These are phyloP conservation scores for Acer negundo DNA, from an alignment of 345 rosid species.

Conservation along the genomic window DNA sequence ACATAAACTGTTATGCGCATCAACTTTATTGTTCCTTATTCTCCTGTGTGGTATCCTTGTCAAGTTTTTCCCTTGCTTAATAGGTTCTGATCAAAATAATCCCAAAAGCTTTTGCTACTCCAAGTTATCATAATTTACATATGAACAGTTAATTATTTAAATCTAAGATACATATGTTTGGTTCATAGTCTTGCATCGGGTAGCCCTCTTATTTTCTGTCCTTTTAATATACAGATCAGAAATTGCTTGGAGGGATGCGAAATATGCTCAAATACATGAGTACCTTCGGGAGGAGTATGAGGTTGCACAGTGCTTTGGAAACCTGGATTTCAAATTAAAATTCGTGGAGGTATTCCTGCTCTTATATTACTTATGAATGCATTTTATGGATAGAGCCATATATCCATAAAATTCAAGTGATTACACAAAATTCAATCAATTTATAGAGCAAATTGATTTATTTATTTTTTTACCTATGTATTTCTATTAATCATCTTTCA, in stretches of 20 bases:
- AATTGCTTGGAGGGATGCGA: conserved; percentile 97
- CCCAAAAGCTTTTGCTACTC: background rate
- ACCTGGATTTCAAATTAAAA: conserved; percentile 81
- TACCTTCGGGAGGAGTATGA: conserved; percentile 92
- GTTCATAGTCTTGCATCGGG: background rate
- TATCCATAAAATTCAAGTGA: too few relatives aligned
- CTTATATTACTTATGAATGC: background rate
- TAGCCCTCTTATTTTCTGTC: conserved; percentile 1
- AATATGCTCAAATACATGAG: conserved; percentile 86
- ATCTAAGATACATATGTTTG: background rate
- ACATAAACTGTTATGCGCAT: background rate
- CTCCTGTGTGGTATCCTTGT: background rate
- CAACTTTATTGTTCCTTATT: background rate
- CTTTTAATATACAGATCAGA: conserved; percentile 61
- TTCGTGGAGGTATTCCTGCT: conserved; percentile 72
- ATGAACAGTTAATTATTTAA: background rate
- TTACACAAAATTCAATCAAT: background rate
- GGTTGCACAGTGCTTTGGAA: conserved; percentile 88
- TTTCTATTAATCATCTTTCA: background rate
- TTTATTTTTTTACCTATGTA: background rate
- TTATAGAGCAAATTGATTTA: background rate
- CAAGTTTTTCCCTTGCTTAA: conserved; percentile 6
- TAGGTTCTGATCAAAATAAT: conserved; percentile 7
- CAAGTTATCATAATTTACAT: background rate
- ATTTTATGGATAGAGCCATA: background rate